A percentile compares a stretch with the other conserved stretches of the same genome.
Conservation (phyloP, 139 green algal species). For the Coccomyxa sp. region DNA sequence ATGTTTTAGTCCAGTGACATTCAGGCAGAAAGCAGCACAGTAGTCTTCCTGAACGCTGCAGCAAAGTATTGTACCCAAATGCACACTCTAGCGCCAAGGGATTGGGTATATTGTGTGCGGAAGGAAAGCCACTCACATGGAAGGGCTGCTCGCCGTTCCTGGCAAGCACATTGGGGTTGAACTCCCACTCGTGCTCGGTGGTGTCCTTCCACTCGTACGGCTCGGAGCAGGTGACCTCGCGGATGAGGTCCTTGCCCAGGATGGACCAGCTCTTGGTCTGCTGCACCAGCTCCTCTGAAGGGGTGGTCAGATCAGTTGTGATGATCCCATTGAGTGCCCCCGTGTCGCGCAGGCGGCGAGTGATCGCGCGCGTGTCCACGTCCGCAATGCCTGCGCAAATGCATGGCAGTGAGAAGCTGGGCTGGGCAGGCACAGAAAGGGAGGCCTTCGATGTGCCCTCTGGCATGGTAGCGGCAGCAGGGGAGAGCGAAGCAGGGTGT, state of each 20-base stretch:
- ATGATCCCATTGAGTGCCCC: conserved; percentile 87
- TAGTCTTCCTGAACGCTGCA: too few species aligned
- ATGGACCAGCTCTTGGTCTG: conserved; percentile 89
- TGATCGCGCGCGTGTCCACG: conserved; percentile 95
- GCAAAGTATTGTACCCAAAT: too few species aligned
- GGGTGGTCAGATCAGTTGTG: conserved; percentile 60
- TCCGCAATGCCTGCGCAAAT: conserved; percentile 64
- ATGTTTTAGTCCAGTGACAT: not conserved
- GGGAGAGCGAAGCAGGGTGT: too few species aligned
- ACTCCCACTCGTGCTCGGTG: conserved; percentile 93
- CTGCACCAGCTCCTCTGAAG: conserved; percentile 78
- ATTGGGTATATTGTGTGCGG: too few species aligned
- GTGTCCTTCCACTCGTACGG: conserved; percentile 92
- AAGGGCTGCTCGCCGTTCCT: conserved; percentile 29
- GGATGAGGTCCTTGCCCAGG: conserved; percentile 62
- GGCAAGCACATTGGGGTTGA: conserved; percentile 29
- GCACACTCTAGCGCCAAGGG: too few species aligned
- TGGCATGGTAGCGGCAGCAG: not conserved
- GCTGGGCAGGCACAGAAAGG: too few species aligned
- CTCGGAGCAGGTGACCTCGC: conserved; percentile 71
- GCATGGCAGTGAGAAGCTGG: too few species aligned
- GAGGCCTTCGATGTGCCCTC: too few species aligned
- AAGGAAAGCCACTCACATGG: conserved; percentile 36
- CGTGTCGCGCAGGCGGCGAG: conserved; percentile 76
- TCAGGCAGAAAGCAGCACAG: too few species aligned